A percentile compares a stretch with the other conserved stretches of the same genome.
These are phyloP conservation scores for Pleomassaria siparia DNA, from an alignment of 2,329 filamentous ascomycete species.

Conservation along the genomic window DNA sequence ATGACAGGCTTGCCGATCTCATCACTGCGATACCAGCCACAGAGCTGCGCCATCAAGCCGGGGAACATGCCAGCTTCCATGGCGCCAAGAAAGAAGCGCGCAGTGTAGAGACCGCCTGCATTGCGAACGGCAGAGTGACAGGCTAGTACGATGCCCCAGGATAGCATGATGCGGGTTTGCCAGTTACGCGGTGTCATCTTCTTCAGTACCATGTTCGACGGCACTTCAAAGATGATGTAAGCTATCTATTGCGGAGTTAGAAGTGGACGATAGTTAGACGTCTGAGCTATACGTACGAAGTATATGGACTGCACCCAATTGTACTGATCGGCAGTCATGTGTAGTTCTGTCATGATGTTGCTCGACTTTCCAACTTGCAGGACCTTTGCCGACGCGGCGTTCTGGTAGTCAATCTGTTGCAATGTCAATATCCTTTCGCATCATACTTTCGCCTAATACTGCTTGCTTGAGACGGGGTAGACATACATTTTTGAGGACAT, in stretches of 20 bases:
- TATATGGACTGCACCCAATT: slow-evolving; percentile 19
- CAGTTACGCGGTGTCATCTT: slow-evolving; percentile 38
- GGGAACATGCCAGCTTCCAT: slow-evolving; percentile 32
- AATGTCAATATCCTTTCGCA: too few relatives aligned
- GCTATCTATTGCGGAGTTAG: slow-evolving; percentile 12
- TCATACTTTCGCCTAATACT: too few relatives aligned
- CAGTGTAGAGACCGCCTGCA: slow-evolving; percentile 48
- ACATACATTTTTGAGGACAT: slow-evolving; percentile 15
- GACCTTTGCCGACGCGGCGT: slow-evolving; percentile 16
- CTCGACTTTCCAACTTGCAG: slow-evolving; percentile 12
- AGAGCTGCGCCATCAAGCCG: slow-evolving; percentile 52
- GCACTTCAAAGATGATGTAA: slow-evolving; percentile 30
- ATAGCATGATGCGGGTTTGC: slow-evolving; percentile 33
- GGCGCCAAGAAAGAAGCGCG: slow-evolving; percentile 40
- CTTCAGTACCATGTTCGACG: slow-evolving; percentile 42
- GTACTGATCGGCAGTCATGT: slow-evolving; percentile 16
- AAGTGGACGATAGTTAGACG: neutral
- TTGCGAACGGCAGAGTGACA: slow-evolving; percentile 46
- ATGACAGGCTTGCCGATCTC: slow-evolving; percentile 32
- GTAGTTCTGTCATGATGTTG: slow-evolving; percentile 13
- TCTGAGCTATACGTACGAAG: neutral
- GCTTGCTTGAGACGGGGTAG: too few relatives aligned
- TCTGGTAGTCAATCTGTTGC: slow-evolving; percentile 16
- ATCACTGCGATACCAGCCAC: slow-evolving; percentile 62
- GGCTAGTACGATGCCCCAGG: slow-evolving; percentile 25